Base-by-base conservation (phyloP, 495 filamentous ascomycete species). In the Penicillium tannophilum region DNA sequence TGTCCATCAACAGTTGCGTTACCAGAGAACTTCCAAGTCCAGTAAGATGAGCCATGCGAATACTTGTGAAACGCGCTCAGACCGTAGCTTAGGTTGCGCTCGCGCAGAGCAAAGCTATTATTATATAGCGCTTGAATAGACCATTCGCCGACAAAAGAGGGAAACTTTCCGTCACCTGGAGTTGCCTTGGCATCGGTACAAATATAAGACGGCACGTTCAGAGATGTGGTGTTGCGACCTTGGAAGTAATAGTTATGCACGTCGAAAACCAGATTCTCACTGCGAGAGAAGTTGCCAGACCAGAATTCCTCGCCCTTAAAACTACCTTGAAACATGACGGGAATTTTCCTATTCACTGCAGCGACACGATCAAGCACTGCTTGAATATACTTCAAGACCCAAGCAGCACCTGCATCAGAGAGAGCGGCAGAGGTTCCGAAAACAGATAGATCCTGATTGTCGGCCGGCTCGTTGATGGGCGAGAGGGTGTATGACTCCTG, bases 111-210 rank as follows among this genome's bases (percentile, higher is more conserved):
- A 14, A 72, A 53, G 1, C 52, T 46, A 50, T 71, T 74, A 26
- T 55, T 51, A 3, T 46, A 56, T 6, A 44, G 55, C 26, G 69
- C 41, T 48, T 72, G 56, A 44, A 75, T 68, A 9, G 67, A 50
- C 65, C 72, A 73, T 59, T 72, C 68, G 19, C 60, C 70, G 1
- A 70, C 63, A 58, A 69, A 73, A 12, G 63, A 63, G 12, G 70
- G 70, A 46, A 75, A 70, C 54, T 66, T 68, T n/a, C 64, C 67
- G 55, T 65, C 61, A 2, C 67, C 67, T 4, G 55, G 43, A 8
- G 9, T 31, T 0, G 7, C 14, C 12, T 31, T 49, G 2, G 46
- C 46, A 49, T 49, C 46, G 4, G 56, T 53, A 14, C 57, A 61
- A 11, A 75, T 46, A 47, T 55, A 60, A 5, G 17, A 30, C 0